Percentiles rank a stretch among this genome's conserved stretches.
phyloP scores from a whole-genome alignment of 768 basidiomycete genomes.

The Termitomyces bulborhizus region DNA sequence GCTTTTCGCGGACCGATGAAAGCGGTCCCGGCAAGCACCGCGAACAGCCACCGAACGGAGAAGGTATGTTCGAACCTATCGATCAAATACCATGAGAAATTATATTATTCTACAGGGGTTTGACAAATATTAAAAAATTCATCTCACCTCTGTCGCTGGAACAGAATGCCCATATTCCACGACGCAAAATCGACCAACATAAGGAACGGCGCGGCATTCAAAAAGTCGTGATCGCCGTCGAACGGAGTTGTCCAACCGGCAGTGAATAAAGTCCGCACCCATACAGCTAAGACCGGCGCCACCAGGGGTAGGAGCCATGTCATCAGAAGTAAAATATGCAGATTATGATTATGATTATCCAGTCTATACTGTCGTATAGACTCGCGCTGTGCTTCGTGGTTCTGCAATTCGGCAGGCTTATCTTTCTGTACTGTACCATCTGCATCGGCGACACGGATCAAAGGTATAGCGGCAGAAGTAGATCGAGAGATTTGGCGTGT shows the following conservation, averaged over 20 bases:
- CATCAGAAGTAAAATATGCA: slow-evolving; percentile 68
- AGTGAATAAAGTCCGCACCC: slow-evolving; percentile 81
- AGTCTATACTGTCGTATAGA: slow-evolving; percentile 6
- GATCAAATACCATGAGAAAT: slow-evolving; percentile 2
- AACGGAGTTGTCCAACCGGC: slow-evolving; percentile 78
- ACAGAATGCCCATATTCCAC: slow-evolving; percentile 36
- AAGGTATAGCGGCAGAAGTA: slow-evolving; percentile 17
- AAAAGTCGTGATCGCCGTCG: slow-evolving; percentile 71
- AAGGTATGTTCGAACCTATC: slow-evolving; percentile 33
- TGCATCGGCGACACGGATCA: slow-evolving; percentile 11
- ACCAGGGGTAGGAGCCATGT: slow-evolving; percentile 75
- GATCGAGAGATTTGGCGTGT: slow-evolving; percentile 12
- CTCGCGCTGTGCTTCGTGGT: slow-evolving; percentile 7
- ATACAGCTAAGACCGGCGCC: slow-evolving; percentile 77
- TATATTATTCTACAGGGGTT: background rate
- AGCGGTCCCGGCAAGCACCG: slow-evolving; percentile 42
- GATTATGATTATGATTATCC: slow-evolving; percentile 42
- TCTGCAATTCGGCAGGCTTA: slow-evolving; percentile 5
- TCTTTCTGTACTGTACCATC: slow-evolving; percentile 13
- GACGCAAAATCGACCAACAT: slow-evolving; percentile 57
- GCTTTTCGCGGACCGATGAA: slow-evolving; percentile 61
- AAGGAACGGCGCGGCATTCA: slow-evolving; percentile 59
- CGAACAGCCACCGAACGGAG: slow-evolving; percentile 49
- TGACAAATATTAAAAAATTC: slow-evolving; percentile 1
- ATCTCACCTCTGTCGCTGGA: slow-evolving; percentile 37